These are phyloP conservation scores for Cadophora gregata DNA, from an alignment of 2,329 filamentous ascomycete species.

Conservation along the genomic window DNA sequence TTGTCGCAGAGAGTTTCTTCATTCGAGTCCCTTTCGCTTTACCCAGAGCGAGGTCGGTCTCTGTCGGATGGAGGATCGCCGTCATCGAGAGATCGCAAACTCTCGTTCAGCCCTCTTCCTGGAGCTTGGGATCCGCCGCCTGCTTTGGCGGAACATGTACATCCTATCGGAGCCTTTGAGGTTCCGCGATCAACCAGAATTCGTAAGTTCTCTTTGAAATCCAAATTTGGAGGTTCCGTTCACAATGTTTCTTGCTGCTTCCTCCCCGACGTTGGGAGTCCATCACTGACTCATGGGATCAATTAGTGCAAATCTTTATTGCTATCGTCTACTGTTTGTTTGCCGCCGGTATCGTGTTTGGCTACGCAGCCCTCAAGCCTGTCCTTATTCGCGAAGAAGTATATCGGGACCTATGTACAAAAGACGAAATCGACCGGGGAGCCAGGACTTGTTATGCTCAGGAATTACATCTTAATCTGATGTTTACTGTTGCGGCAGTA, in stretches of 20 bases:
- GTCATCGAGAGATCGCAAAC: constrained; percentile 33
- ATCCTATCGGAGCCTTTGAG: constrained; percentile 47
- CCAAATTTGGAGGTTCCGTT: not conserved
- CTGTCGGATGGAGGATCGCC: constrained; percentile 26
- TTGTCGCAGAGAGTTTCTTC: constrained; percentile 39
- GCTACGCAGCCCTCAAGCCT: constrained; percentile 84
- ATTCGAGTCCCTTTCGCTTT: constrained; percentile 36
- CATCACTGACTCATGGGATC: constrained; percentile 21
- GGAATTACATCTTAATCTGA: constrained; percentile 77
- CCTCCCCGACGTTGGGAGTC: constrained; percentile 11
- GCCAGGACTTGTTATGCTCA: constrained; percentile 62
- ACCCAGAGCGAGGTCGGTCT: constrained; percentile 33
- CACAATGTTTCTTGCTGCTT: not conserved
- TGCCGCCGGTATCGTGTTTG: constrained; percentile 81
- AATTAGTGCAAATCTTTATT: constrained; percentile 68
- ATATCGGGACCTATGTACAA: constrained; percentile 68
- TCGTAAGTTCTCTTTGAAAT: constrained; percentile 32
- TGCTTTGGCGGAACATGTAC: constrained; percentile 22
- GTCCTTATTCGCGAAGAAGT: constrained; percentile 76
- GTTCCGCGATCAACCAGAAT: constrained; percentile 46
- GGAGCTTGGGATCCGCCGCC: constrained; percentile 33
- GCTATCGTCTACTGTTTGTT: constrained; percentile 78
- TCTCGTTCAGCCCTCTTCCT: constrained; percentile 39
- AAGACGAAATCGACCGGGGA: constrained; percentile 55
- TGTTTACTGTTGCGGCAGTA: constrained; percentile 91